Conservation (phyloP, 192 early-diverging fungal species). For the Rhizophagus clarus region DNA sequence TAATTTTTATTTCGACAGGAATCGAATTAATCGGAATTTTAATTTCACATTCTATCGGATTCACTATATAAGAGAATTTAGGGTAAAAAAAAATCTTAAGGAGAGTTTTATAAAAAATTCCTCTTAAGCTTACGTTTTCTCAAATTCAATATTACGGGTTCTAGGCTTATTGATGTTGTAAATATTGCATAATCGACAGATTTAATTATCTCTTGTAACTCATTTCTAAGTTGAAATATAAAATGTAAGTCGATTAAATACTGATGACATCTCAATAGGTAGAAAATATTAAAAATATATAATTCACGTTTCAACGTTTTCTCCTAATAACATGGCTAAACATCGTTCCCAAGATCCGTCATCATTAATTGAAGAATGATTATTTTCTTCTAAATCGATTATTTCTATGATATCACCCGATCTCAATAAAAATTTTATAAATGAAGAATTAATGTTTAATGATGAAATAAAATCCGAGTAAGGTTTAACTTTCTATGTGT, state of each 20-base stretch:
- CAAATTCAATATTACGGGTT: conserved; percentile 24
- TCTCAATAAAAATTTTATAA: conserved; percentile 21
- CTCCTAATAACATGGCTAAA: conserved; percentile 12
- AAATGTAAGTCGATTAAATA: too few species aligned
- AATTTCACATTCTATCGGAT: not conserved
- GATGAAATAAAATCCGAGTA: conserved; percentile 21
- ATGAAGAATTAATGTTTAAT: not conserved
- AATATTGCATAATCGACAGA: conserved; percentile 19
- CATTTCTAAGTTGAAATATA: not conserved
- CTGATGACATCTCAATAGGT: not conserved
- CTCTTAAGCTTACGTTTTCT: not conserved
- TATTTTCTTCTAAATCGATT: not conserved
- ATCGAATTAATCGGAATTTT: not conserved
- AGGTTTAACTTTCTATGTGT: not conserved
- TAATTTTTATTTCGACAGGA: conserved; percentile 20
- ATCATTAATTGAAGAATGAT: not conserved
- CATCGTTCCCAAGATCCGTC: conserved; percentile 1
- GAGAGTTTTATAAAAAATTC: not conserved
- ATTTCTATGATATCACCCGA: not conserved
- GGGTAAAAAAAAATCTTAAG: not conserved
- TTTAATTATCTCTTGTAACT: conserved; percentile 13
- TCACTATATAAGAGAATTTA: not conserved
- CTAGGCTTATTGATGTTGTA: conserved; percentile 23
- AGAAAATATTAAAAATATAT: not conserved
- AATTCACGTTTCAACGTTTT: conserved; percentile 8